These are phyloP conservation scores for Niebla homalea DNA, from an alignment of 495 filamentous ascomycete species.

Conservation along the genomic window DNA sequence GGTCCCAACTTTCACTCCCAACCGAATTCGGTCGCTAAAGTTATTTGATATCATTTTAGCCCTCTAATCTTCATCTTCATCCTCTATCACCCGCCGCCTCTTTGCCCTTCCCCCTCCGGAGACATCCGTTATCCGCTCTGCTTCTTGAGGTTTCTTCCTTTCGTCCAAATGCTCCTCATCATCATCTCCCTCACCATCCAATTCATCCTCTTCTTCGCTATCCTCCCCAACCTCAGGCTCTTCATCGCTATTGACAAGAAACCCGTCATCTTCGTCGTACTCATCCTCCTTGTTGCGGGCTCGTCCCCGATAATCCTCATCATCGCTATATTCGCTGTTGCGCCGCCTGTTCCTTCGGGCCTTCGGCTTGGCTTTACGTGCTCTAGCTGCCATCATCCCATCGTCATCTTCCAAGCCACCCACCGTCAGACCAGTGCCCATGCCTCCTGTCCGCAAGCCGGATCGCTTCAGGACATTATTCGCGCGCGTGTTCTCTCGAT, in stretches of 20 bases:
- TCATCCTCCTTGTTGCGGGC: constrained; percentile 59
- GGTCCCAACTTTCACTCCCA: too few relatives aligned
- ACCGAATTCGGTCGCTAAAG: too few relatives aligned
- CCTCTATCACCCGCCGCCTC: constrained; percentile 18
- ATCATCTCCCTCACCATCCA: constrained; percentile 46
- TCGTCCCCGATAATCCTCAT: constrained; percentile 49
- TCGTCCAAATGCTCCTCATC: constrained; percentile 41
- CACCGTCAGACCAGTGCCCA: constrained; percentile 50
- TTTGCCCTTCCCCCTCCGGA: constrained; percentile 13
- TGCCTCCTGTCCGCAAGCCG: constrained; percentile 30
- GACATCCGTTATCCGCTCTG: constrained; percentile 8
- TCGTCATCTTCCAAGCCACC: constrained; percentile 63
- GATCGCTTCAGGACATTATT: constrained; percentile 37
- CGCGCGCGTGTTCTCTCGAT: constrained; percentile 47
- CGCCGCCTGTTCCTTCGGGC: constrained; percentile 32
- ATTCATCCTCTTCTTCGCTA: constrained; percentile 49
- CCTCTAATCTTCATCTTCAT: constrained; percentile 12
- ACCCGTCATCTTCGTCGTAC: constrained; percentile 71
- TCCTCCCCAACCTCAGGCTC: constrained; percentile 46
- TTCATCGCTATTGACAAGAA: constrained; percentile 62
- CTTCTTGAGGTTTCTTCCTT: constrained; percentile 16
- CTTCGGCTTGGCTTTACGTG: constrained; percentile 26
- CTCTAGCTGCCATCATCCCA: constrained; percentile 30
- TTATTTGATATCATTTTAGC: neutral
- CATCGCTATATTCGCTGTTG: constrained; percentile 41